Conservation (phyloP, 352 stramenopile genomes). For the Pythium graminicola region DNA sequence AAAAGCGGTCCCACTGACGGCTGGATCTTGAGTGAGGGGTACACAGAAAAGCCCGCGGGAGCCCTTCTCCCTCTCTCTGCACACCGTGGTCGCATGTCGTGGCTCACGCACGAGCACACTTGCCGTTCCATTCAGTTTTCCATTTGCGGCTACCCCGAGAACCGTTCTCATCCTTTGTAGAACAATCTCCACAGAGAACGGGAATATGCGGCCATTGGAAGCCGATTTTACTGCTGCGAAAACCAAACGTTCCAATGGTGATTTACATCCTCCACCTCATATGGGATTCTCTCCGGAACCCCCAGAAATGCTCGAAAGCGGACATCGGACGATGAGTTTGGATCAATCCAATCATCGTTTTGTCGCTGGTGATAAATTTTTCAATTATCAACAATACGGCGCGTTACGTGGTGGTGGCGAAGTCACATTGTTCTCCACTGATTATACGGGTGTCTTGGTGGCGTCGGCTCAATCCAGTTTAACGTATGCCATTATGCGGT, state of each 20-base stretch:
- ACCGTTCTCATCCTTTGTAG: neutral
- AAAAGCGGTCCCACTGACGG: constrained; percentile 1
- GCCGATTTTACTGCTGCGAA: constrained; percentile 5
- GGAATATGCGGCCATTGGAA: constrained; percentile 6
- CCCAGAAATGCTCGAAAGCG: constrained; percentile 12
- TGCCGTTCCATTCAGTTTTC: constrained; percentile 2
- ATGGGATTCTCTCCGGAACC: constrained; percentile 1
- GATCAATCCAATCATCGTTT: constrained; percentile 27
- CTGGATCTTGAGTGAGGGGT: neutral
- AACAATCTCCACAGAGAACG: neutral
- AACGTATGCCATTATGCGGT: constrained; percentile 57
- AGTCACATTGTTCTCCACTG: constrained; percentile 53
- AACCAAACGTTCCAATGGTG: constrained; percentile 9
- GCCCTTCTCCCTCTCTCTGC: constrained; percentile 6
- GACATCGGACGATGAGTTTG: constrained; percentile 14
- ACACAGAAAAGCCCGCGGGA: constrained; percentile 11
- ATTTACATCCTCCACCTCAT: neutral
- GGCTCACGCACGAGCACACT: neutral
- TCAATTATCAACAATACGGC: constrained; percentile 69
- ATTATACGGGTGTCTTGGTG: constrained; percentile 52
- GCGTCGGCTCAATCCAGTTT: constrained; percentile 44
- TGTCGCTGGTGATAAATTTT: constrained; percentile 46
- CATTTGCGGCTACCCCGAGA: constrained; percentile 7
- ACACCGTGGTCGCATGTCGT: neutral
- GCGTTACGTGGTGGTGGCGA: constrained; percentile 49